Conservation (phyloP, 176 grass and related monocot species). For the Aegilops speltoides region DNA sequence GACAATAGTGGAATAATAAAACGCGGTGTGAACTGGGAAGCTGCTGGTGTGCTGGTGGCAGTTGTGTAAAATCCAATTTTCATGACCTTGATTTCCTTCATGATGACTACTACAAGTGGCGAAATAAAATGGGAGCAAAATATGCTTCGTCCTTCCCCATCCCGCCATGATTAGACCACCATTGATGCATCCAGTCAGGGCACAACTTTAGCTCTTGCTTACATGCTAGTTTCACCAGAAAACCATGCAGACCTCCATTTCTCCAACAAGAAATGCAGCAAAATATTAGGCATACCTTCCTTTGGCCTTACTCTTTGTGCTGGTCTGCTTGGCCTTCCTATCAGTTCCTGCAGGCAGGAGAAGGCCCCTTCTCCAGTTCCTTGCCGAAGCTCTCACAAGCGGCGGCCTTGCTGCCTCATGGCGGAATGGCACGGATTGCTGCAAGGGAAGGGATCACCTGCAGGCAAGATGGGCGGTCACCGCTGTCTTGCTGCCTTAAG, state of each 20-base stretch:
- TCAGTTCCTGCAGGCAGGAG: slow-evolving; percentile 32
- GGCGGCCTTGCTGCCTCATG: slow-evolving; percentile 8
- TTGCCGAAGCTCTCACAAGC: background rate
- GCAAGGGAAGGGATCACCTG: slow-evolving; percentile 49
- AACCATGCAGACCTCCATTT: slow-evolving; percentile 29
- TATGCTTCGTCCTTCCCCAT: background rate
- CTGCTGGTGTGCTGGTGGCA: background rate
- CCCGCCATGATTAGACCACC: background rate
- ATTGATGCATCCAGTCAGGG: background rate
- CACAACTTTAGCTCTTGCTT: background rate
- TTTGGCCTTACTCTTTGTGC: slow-evolving; percentile 3
- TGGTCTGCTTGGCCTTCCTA: slow-evolving; percentile 15
- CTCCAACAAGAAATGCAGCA: background rate
- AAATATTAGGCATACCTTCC: background rate
- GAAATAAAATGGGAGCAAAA: background rate
- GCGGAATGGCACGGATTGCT: slow-evolving; percentile 27
- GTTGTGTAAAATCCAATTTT: background rate
- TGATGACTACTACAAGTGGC: background rate
- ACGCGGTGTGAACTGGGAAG: slow-evolving; percentile 15
- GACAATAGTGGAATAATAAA: background rate
- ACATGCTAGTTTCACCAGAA: slow-evolving; percentile 7
- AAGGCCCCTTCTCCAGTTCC: slow-evolving; percentile 45
- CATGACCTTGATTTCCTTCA: slow-evolving; percentile 5
- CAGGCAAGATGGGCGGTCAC: background rate
- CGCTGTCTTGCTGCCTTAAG: background rate